Conservation (phyloP, 805 yeast genomes). For the Barnettozyma californica region DNA sequence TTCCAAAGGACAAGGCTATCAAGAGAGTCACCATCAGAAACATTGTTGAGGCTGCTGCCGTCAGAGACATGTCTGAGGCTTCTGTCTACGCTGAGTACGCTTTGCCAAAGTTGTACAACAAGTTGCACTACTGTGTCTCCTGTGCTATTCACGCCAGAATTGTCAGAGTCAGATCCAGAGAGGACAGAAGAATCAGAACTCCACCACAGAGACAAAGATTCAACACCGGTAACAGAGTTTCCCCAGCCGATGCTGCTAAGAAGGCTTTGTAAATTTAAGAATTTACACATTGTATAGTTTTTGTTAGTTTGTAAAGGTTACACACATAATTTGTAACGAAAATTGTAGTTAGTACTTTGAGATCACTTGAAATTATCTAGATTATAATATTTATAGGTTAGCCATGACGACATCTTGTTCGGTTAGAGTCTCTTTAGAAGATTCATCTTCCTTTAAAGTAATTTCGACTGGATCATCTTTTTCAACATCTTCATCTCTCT, state of each 20-base stretch:
- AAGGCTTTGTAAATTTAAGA: conserved; percentile 56
- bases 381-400: conserved; percentile 4
- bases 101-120: conserved; percentile 98
- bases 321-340: neutral
- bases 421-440: neutral
- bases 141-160: conserved; percentile 99
- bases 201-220: conserved; percentile 99
- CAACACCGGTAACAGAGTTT: conserved; percentile 92
- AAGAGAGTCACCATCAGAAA: conserved; percentile 99
- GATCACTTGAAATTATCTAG: neutral
- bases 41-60: conserved; percentile 99
- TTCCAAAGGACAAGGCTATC: conserved; percentile 99
- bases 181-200: conserved; percentile 97
- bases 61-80: conserved; percentile 99
- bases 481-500: conserved; percentile 4
- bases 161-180: conserved; percentile 99
- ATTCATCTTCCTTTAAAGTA: conserved; percentile 20
- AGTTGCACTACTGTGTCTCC: conserved; percentile 99
- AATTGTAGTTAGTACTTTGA: neutral
- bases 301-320: neutral
- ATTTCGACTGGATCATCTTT: conserved; percentile 13
- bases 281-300: conserved; percentile 7
- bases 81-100: conserved; percentile 99
- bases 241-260: conserved; percentile 97
- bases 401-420: conserved; percentile 5